These are phyloP conservation scores for Colletotrichum siamense DNA, from an alignment of 2,329 filamentous ascomycete species.

Conservation along the genomic window DNA sequence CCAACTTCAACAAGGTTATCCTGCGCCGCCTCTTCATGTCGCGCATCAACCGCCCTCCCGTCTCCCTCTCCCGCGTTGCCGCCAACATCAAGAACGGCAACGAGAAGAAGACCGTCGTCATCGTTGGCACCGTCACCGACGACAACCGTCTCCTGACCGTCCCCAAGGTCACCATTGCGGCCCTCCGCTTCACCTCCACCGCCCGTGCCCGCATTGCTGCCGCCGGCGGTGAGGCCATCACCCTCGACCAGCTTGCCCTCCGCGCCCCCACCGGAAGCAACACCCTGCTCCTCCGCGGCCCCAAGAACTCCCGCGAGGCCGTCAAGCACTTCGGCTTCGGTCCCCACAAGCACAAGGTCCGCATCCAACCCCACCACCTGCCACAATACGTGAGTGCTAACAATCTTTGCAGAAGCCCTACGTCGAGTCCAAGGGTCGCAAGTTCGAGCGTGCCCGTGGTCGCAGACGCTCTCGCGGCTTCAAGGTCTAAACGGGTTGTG, in stretches of 20 bases:
- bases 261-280: conserved; percentile 95
- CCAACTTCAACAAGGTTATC: conserved; percentile 98
- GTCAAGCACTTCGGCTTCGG: conserved; percentile 99
- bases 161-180: conserved; percentile 93
- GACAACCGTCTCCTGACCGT: conserved; percentile 92
- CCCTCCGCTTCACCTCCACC: conserved; percentile 95
- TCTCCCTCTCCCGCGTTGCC: conserved; percentile 91
- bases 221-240: conserved; percentile 93
- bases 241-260: conserved; percentile 95
- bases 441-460: conserved; percentile 99
- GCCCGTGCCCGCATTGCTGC: conserved; percentile 92
- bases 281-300: conserved; percentile 94
- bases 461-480: conserved; percentile 98
- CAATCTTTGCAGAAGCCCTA: conserved; percentile 79
- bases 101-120: conserved; percentile 86
- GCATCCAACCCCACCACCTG: conserved; percentile 27
- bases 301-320: conserved; percentile 97
- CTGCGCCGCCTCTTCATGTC: conserved; percentile 98
- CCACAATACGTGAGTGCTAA: conserved; percentile 35
- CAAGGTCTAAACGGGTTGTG: conserved; percentile 85
- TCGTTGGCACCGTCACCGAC: conserved; percentile 95
- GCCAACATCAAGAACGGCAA: conserved; percentile 69
- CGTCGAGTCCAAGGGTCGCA: conserved; percentile 97
- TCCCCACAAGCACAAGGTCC: conserved; percentile 95
- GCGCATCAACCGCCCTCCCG: conserved; percentile 95